Conservation (phyloP, 2,329 filamentous ascomycete genomes). For the Orbilia ellipsospora region DNA sequence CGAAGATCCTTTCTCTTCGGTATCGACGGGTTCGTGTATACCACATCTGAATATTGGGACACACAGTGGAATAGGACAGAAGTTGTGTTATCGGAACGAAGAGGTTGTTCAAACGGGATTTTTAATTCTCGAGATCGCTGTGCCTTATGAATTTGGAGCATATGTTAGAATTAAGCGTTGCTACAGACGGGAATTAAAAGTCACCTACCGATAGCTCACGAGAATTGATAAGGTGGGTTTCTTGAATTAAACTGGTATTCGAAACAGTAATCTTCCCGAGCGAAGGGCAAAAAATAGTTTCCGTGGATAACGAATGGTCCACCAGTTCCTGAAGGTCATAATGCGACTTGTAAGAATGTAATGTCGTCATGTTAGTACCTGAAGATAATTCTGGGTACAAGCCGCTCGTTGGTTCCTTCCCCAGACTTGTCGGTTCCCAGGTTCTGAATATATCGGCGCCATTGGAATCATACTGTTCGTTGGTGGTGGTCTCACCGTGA, state of each 20-base stretch:
- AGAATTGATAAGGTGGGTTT: not conserved
- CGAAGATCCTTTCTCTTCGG: slow-evolving; percentile 68
- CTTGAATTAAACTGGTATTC: slow-evolving; percentile 11
- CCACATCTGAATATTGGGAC: slow-evolving; percentile 31
- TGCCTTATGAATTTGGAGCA: no score
- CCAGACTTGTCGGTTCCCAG: no score
- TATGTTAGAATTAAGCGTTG: no score
- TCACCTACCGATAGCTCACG: not conserved
- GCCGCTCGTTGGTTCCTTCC: not conserved
- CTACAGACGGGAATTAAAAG: no score
- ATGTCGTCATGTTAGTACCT: not conserved
- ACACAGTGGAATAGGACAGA: slow-evolving; percentile 13
- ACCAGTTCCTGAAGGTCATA: slow-evolving; percentile 15
- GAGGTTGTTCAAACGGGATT: no score
- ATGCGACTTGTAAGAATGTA: slow-evolving; percentile 24
- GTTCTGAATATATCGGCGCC: no score
- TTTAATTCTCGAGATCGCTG: no score
- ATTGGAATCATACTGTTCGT: no score
- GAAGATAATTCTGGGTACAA: not conserved
- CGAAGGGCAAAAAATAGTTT: slow-evolving; percentile 14
- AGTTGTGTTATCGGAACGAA: no score
- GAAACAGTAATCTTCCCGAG: slow-evolving; percentile 34
- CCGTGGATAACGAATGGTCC: not conserved
- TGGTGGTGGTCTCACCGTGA: not conserved
- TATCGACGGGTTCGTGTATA: slow-evolving; percentile 4